Conservation (phyloP, 441 rosid genomes). For the Populus hybrid region DNA sequence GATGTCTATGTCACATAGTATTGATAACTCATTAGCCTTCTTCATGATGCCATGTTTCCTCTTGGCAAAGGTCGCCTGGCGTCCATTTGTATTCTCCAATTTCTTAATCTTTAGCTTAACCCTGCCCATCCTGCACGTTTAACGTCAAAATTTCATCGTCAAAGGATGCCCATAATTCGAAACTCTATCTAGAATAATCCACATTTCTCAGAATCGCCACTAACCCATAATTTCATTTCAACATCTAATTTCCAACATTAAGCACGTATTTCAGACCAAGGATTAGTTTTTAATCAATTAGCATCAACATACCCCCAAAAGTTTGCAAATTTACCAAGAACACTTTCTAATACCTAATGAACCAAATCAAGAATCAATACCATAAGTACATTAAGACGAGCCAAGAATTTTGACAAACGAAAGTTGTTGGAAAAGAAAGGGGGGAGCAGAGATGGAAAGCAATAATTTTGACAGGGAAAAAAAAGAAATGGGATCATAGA, state of each 20-base stretch:
- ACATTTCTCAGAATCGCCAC: neutral
- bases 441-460: too few species aligned
- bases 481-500: neutral
- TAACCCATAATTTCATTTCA: neutral
- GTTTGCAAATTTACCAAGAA: neutral
- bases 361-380: neutral
- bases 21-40: slow-evolving; percentile 74
- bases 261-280: neutral
- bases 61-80: slow-evolving; percentile 73
- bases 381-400: neutral
- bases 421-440: neutral
- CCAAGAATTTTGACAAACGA: neutral
- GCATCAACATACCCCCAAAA: slow-evolving; percentile 9
- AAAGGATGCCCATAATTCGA: slow-evolving; percentile 5
- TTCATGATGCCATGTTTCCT: slow-evolving; percentile 74
- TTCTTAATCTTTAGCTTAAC: slow-evolving; percentile 81
- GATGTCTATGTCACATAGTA: slow-evolving; percentile 71
- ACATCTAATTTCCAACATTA: neutral
- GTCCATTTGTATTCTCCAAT: slow-evolving; percentile 61
- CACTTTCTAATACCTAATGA: neutral
- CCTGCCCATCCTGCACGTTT: slow-evolving; percentile 74
- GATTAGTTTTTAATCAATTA: neutral
- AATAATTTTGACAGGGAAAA: neutral
- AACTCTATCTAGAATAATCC: slow-evolving; percentile 3
- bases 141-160: slow-evolving; percentile 11